Base-by-base conservation (phyloP, 768 basidiomycete species). In the Mycena kentingensis region DNA sequence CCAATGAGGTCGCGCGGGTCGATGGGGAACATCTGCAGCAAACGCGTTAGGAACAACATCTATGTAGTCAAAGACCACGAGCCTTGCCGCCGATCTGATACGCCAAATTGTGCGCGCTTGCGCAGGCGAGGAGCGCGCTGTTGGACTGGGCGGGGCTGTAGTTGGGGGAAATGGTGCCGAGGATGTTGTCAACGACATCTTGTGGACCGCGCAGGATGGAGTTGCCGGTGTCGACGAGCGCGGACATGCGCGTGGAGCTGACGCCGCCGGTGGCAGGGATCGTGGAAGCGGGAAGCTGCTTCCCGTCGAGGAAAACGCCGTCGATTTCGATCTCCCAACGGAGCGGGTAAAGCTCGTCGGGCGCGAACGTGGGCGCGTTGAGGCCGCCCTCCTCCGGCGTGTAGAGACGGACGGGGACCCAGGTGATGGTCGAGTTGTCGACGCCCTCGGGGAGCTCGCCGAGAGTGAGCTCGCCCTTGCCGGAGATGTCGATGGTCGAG, bases 161-260 rank as follows among this genome's bases (percentile, higher is more conserved):
- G 11, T 62, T 72, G 1, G 73, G 71, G 15, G 74, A 71, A 16
- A 76, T 68, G 3, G 63, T 64, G 4, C 65, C 52, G 21, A 73
- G 62, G 55, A 87, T 81, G 24, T 69, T 69, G 11, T 72, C 63
- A 16, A 89, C 76, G n/a, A 87, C 80, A 48, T 88, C 87, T 31
- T 74, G 66, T 1, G 86, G 87, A 11, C 87, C 87, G 21, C 87
- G 82, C 35, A 89, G 73, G 38, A 88, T 72, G 8, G 87, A 88
- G 65, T 85, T 88, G 1, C 87, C 87, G 85, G 87, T 86, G 60
- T 88, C 87, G 27, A 88, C 73, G 39, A 88, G 70, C 0, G 83
- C 85, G 1, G 85, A 83, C 18, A 82, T 70, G 13, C 67, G 59
- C 3, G 54, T 60, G 1, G 70, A 60, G 45, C 68, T 61, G 10